Evolutionary conservation across 208 protist species (phyloP), one percentile per base, ranked within the genome.

Genomic region (Trypanosoma scelopori): DNA sequence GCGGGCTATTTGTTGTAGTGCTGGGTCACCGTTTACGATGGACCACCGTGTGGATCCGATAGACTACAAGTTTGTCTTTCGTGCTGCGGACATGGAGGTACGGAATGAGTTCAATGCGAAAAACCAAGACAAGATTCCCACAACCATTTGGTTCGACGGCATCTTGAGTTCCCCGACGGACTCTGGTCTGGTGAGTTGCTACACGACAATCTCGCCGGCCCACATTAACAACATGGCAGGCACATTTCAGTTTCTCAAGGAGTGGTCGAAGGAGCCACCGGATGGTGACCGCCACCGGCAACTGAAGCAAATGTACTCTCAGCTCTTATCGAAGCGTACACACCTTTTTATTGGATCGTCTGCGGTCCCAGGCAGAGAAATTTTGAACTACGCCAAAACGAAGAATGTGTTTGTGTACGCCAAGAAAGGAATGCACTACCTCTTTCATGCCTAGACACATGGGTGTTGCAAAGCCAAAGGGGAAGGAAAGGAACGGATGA

Each of bases 41-140:
- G 83, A 92, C 12, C 74, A 95, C 53, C 80, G 90, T 27, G 74
- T 92, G 30, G 90, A 95, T 51, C 87, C 90, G 0, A 79, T 83
- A 41, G 87, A 95, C 60, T 92, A 89, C 69, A 95, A 95, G 52
- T 79, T 95, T 42, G 82, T 84, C 18, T 93, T 95, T 60, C 81
- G 86, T 18, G 74, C 84, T 0, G 78, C 85, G 6, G 90, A 95
- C 60, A 81, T 82, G 37, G 85, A 93, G 23, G 46, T 81, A 11
- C 71, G 87, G n/a, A 87, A 76, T 48, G 71, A 89, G 41, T 95
- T 93, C 61, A 95, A 95, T 55, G 60, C 79, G 0, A 70, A 47
- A 12, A 84, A 84, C 53, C 45, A 60, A 11, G 86, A 91, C 47
- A 95, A 95, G 53, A 70, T 93, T 23, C 73, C 87, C 0, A 43